Base-by-base conservation (phyloP, 2,329 filamentous ascomycete genomes). In the Chaetomium globosum region DNA sequence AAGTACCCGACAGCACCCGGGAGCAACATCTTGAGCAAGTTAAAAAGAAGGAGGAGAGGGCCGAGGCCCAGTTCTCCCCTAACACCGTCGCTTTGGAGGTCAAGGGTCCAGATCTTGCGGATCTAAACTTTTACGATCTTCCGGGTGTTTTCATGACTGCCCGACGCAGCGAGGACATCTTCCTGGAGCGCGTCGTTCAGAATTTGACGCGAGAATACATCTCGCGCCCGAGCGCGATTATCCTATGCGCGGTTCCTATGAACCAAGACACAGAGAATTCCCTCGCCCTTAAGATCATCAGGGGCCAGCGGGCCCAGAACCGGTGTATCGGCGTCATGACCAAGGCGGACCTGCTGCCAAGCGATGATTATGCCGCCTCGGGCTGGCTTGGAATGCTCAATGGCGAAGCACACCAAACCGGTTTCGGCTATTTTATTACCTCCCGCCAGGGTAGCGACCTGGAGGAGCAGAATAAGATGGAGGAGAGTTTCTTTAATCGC, bases 121-220 rank as follows among this genome's bases (percentile, higher is more conserved):
- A 91, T 6, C 75, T 97, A 0, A 92, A 89, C 0, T 96, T 97
- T 71, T 94, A 91, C 67, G 93, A 97, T 67, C 81, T 97, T 0
- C 93, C 93, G 0, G 93, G 93, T 0, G 87, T 96, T 0, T 94
- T 96, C 67, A 86, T 87, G 23, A 89, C 89, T 8, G 83, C 88
- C 0, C 85, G 87, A 1, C 81, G 87, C 8, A 83, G 84, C 8
- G 80, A 85, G 2, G 87, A 93, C 19, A 81, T 84, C 10, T 90
- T 90, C 64, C 79, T 94, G 0, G 89, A 93, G 13, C 80, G 83
- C 0, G 86, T 95, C 0, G 89, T 96, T 0, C 82, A 87, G 59
- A 89, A 90, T 21, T 74, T 97, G 0, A 87, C 92, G 0, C 82
- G 80, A 1, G 80, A 87, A 0, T 96, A 96, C 69, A 88, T 96